These are phyloP conservation scores for Trifolium dubium DNA, from an alignment of 306 rosid species.

Conservation along the genomic window DNA sequence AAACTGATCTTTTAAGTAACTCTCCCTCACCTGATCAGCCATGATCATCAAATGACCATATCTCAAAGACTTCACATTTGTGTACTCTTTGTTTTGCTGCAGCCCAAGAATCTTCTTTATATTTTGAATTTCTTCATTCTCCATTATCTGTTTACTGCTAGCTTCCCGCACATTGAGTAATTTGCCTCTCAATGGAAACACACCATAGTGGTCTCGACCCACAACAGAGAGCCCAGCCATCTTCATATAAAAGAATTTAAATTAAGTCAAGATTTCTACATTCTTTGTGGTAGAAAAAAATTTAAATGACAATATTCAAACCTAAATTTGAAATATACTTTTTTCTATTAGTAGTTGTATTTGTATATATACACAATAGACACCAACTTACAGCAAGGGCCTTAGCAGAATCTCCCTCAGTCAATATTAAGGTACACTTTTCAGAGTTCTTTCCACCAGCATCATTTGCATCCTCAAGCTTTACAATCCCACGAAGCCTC, in stretches of 20 bases:
- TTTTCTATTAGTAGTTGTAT: not conserved
- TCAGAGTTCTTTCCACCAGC: constrained; percentile 95
- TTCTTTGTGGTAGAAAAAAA: not conserved
- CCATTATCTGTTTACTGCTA: constrained; percentile 72
- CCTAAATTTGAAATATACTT: not conserved
- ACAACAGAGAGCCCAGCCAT: constrained; percentile 98
- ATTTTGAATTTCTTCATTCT: constrained; percentile 88
- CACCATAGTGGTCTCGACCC: constrained; percentile 91
- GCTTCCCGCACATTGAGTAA: constrained; percentile 97
- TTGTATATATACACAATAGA: not conserved
- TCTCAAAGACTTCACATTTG: constrained; percentile 71
- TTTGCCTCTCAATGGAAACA: constrained; percentile 91
- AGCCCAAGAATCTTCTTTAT: constrained; percentile 92
- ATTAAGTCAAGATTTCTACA: not conserved
- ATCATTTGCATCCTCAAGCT: constrained; percentile 91
- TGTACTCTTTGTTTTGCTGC: constrained; percentile 88
- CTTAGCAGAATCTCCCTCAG: constrained; percentile 98
- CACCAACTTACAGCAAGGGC: constrained; percentile 87
- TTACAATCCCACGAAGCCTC: constrained; percentile 75
- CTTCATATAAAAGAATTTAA: constrained; percentile 42
- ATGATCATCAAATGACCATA: constrained; percentile 96
- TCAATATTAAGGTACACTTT: constrained; percentile 86
- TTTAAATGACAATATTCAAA: not conserved
- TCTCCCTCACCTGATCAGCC: constrained; percentile 96
- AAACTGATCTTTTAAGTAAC: not conserved